Evolutionary conservation across 805 yeast species (phyloP).

Genomic region (Candida tammaniensis): DNA sequence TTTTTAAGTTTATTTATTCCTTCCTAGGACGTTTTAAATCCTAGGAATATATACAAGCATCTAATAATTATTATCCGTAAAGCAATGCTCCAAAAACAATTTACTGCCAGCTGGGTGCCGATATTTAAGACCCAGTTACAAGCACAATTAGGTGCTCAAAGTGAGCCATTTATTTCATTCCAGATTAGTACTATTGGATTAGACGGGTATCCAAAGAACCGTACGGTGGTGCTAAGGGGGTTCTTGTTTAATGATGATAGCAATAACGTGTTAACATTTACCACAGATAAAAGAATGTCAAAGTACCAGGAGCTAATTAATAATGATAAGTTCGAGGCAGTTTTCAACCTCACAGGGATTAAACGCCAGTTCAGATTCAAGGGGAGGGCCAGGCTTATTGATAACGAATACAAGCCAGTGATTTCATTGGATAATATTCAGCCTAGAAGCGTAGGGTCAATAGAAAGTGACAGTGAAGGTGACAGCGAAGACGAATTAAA

Average conservation of each 20-base stretch:
- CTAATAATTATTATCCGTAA: not conserved
- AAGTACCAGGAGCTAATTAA: slow-evolving; percentile 53
- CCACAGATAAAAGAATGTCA: slow-evolving; percentile 68
- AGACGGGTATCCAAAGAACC: slow-evolving; percentile 54
- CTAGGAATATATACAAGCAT: too few species aligned
- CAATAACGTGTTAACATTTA: slow-evolving; percentile 64
- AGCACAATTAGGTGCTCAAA: slow-evolving; percentile 17
- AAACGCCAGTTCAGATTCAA: slow-evolving; percentile 71
- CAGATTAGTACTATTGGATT: slow-evolving; percentile 66
- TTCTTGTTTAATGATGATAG: slow-evolving; percentile 68
- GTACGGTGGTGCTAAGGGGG: slow-evolving; percentile 73
- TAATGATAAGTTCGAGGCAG: slow-evolving; percentile 67
- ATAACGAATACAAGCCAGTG: slow-evolving; percentile 27
- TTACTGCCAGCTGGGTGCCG: slow-evolving; percentile 75
- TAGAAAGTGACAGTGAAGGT: slow-evolving; percentile 8
- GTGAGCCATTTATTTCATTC: slow-evolving; percentile 54
- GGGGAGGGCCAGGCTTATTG: slow-evolving; percentile 56
- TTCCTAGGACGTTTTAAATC: too few species aligned
- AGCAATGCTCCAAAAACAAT: slow-evolving; percentile 28
- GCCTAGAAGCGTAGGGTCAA: slow-evolving; percentile 18
- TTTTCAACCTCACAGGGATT: slow-evolving; percentile 63
- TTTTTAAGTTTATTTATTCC: not conserved
- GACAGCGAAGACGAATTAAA: slow-evolving; percentile 4
- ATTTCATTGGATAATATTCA: slow-evolving; percentile 30
- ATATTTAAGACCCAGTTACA: slow-evolving; percentile 35